Evolutionary conservation across 345 rosid genomes (phyloP).

Genomic region (Gossypium herbaceum): DNA sequence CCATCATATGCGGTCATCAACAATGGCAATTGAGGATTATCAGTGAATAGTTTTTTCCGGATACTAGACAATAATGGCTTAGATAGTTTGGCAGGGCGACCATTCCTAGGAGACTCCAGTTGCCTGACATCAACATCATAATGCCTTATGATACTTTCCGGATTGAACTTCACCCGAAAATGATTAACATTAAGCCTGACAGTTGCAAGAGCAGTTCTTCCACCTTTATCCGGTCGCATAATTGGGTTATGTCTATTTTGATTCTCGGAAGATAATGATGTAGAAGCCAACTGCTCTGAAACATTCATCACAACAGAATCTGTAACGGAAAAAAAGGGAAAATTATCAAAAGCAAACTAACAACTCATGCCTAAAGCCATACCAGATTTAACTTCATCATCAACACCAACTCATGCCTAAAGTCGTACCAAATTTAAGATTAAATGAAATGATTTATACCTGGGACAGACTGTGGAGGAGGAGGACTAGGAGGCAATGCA

Average conservation of each 20-base stretch:
- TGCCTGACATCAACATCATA: slow-evolving; percentile 65
- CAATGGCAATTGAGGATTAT: slow-evolving; percentile 45
- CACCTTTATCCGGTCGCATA: slow-evolving; percentile 67
- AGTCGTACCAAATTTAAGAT: background rate
- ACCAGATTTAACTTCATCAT: background rate
- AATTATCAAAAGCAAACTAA: background rate
- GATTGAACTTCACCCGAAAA: slow-evolving; percentile 50
- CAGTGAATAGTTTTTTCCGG: slow-evolving; percentile 51
- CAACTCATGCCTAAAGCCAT: background rate
- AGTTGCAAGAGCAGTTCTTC: slow-evolving; percentile 32
- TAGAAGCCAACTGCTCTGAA: slow-evolving; percentile 19
- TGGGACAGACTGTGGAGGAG: background rate
- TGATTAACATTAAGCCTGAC: slow-evolving; percentile 59
- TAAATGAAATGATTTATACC: background rate
- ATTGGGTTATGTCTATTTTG: slow-evolving; percentile 27
- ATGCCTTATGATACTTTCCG: slow-evolving; percentile 44
- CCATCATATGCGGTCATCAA: slow-evolving; percentile 78
- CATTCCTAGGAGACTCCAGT: slow-evolving; percentile 20
- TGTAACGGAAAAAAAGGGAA: background rate
- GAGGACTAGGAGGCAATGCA: slow-evolving; percentile 2
- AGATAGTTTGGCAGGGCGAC: slow-evolving; percentile 38
- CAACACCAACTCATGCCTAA: background rate
- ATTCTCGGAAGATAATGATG: slow-evolving; percentile 8
- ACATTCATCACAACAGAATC: slow-evolving; percentile 8
- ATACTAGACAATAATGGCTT: slow-evolving; percentile 41